These are phyloP conservation scores for Verticillium nubilum DNA, from an alignment of 2,329 filamentous ascomycete species.

Conservation along the genomic window DNA sequence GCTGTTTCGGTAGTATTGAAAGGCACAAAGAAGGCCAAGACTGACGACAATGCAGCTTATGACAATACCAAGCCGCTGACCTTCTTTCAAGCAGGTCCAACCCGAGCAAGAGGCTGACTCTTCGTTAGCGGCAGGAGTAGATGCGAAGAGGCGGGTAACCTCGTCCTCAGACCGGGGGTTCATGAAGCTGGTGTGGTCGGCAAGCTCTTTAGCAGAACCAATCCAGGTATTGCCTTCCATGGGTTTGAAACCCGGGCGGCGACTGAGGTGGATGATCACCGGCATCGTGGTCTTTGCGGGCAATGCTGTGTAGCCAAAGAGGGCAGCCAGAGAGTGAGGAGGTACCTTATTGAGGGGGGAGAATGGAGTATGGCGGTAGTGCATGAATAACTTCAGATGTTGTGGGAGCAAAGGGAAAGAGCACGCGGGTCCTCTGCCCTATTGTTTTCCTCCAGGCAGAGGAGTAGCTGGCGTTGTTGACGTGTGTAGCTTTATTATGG, in stretches of 20 bases:
- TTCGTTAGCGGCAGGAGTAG: not conserved
- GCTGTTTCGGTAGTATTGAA: constrained; percentile 25
- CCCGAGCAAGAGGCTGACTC: constrained; percentile 16
- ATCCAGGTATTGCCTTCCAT: not conserved
- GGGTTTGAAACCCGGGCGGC: not conserved
- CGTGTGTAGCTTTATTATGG: no score
- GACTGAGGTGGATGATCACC: not conserved
- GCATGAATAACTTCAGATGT: no score
- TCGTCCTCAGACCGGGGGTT: not conserved
- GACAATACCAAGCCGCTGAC: constrained; percentile 33
- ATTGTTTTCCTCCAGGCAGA: no score
- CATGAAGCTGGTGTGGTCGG: not conserved
- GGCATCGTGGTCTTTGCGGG: not conserved
- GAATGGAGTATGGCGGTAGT: no score
- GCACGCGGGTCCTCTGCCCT: no score
- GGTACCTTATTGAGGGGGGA: no score
- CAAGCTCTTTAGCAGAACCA: not conserved
- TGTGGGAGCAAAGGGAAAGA: no score
- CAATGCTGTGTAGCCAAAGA: not conserved
- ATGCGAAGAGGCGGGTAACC: not conserved
- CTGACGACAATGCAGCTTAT: constrained; percentile 25
- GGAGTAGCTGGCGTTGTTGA: no score
- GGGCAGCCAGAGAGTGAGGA: no score
- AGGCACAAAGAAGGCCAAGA: constrained; percentile 21
- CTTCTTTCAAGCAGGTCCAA: constrained; percentile 32